Evolutionary conservation across 2,329 filamentous ascomycete species (phyloP).

Genomic region (Fusarium staphyleae): DNA sequence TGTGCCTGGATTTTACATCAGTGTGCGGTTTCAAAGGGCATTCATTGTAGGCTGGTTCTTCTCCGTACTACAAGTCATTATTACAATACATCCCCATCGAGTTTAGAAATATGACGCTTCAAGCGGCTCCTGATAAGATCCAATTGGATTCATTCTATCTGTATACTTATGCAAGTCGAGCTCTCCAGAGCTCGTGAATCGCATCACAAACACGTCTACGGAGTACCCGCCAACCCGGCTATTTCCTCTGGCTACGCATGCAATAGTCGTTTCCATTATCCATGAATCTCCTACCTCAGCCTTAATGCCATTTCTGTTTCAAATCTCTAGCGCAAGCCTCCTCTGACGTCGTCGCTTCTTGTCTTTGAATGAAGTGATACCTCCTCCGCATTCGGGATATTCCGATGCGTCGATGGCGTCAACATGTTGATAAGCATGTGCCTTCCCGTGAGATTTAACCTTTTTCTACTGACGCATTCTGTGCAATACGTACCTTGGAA

Average conservation of each 20-base stretch:
- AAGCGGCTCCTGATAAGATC: conserved; percentile 21
- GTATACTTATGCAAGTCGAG: no score
- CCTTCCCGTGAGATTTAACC: conserved; percentile 4
- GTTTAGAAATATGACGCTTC: conserved; percentile 33
- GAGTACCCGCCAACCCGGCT: no score
- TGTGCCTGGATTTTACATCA: background rate
- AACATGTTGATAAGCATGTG: conserved; percentile 10
- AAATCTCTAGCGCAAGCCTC: conserved; percentile 11
- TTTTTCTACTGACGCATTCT: conserved; percentile 8
- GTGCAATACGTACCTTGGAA: conserved; percentile 24
- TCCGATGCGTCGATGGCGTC: conserved; percentile 29
- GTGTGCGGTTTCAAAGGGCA: no score
- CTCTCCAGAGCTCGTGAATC: no score
- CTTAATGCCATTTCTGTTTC: conserved; percentile 2
- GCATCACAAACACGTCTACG: no score
- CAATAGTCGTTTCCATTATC: no score
- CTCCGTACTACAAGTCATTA: conserved; percentile 30
- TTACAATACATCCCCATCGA: conserved; percentile 25
- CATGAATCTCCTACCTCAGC: no score
- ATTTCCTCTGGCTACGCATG: no score
- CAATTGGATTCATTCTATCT: conserved; percentile 29
- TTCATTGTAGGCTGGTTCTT: no score
- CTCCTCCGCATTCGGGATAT: conserved; percentile 16
- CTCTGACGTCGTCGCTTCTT: conserved; percentile 17
- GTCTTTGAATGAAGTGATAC: no score